Evolutionary conservation across 2,329 filamentous ascomycete genomes (phyloP).

Genomic region (Didymella lethalis): DNA sequence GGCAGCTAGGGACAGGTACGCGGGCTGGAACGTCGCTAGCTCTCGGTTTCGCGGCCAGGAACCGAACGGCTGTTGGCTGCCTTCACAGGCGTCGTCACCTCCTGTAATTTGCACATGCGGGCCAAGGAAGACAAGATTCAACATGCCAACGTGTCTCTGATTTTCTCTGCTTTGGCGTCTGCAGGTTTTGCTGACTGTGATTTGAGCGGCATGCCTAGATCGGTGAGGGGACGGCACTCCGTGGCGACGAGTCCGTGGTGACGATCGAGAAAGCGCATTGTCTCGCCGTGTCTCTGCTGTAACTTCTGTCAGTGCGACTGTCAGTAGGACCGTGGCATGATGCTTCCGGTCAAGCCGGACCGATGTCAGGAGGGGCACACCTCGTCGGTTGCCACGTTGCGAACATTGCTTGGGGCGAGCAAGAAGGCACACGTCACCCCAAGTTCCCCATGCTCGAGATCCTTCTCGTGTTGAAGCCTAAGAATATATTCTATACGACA

Average conservation of each 20-base stretch:
- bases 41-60: constrained; percentile 5
- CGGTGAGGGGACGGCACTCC: constrained; percentile 6
- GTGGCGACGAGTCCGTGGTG: constrained; percentile 7
- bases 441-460: constrained; percentile 15
- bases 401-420: constrained; percentile 18
- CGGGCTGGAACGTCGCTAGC: constrained; percentile 14
- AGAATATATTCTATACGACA: constrained; percentile 24
- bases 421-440: constrained; percentile 21
- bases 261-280: constrained; percentile 10
- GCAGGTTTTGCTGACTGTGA: constrained; percentile 17
- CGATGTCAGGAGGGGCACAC: constrained; percentile 10
- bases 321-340: not conserved
- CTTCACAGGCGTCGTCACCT: constrained; percentile 21
- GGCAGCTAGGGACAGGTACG: constrained; percentile 8
- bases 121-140: constrained; percentile 20
- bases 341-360: constrained; percentile 11
- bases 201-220: constrained; percentile 11
- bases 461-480: constrained; percentile 18
- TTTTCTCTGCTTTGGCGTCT: constrained; percentile 13
- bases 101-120: constrained; percentile 22
- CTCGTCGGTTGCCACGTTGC: constrained; percentile 12
- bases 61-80: constrained; percentile 20
- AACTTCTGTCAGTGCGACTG: constrained; percentile 20
- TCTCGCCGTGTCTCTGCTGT: constrained; percentile 16
- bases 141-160: constrained; percentile 7